These are phyloP conservation scores for Paracoccidioides brasiliensis DNA, from an alignment of 2,329 filamentous ascomycete species.

Conservation along the genomic window DNA sequence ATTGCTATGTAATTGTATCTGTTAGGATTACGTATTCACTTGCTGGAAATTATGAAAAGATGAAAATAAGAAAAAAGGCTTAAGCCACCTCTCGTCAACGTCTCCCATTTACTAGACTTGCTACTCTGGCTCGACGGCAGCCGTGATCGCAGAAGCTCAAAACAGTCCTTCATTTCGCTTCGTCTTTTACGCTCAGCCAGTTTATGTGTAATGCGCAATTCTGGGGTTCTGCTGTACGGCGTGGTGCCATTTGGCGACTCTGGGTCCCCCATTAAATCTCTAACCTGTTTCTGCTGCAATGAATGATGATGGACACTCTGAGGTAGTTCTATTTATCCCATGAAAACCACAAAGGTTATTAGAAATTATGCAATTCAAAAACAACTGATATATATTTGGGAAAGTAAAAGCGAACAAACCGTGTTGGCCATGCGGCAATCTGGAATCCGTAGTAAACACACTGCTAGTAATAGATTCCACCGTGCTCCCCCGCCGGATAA, in stretches of 20 bases:
- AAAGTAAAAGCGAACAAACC: slow-evolving; percentile 22
- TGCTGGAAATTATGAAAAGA: background rate
- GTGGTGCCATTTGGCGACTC: slow-evolving; percentile 30
- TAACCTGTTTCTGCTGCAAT: slow-evolving; percentile 36
- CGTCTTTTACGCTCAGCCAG: slow-evolving; percentile 39
- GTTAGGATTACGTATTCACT: slow-evolving; percentile 19
- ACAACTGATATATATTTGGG: background rate
- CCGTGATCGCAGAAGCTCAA: slow-evolving; percentile 33
- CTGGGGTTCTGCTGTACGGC: slow-evolving; percentile 38
- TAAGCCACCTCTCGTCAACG: slow-evolving; percentile 32
- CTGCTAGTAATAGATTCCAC: slow-evolving; percentile 36
- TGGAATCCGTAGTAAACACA: slow-evolving; percentile 36
- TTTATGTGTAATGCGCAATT: slow-evolving; percentile 38
- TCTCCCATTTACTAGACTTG: slow-evolving; percentile 42
- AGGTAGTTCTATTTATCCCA: slow-evolving; percentile 27
- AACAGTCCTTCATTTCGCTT: slow-evolving; percentile 41
- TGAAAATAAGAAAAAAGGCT: background rate
- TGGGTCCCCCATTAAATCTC: slow-evolving; percentile 33
- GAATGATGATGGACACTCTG: slow-evolving; percentile 36
- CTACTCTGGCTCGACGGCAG: slow-evolving; percentile 36
- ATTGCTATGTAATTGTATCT: slow-evolving; percentile 28
- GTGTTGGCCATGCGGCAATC: slow-evolving; percentile 35
- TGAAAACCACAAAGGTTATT: slow-evolving; percentile 1
- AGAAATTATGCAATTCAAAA: background rate
- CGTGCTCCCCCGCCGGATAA: slow-evolving; percentile 34